Evolutionary conservation across 1,284 basidiomycete genomes (phyloP), one percentile per base, ranked within the genome.

Genomic region (Amylostereum areolatum): DNA sequence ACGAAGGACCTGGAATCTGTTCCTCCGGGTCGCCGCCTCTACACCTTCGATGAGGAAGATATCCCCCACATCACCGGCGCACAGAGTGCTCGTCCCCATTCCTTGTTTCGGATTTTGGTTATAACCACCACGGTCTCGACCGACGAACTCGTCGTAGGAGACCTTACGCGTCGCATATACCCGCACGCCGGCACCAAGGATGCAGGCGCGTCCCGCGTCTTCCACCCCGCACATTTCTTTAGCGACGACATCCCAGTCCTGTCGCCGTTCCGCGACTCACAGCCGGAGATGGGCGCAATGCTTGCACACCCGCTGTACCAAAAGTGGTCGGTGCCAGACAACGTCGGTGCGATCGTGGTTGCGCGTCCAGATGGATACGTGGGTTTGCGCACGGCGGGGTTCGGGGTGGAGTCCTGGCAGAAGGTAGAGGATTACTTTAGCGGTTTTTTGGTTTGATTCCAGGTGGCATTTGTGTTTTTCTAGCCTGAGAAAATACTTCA

Each of bases 351-450:
- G 39, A 52, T 58, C 25, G 53, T 61, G 31, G 57, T 61, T 3
- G 59, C 57, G 39, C 37, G 59, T 37, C 59, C 59, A 11, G 59
- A 61, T 48, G 53, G 52, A 33, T 58, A 59, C 49, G 58, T 61
- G 33, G 59, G 46, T 33, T 18, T 43, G 18, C 34, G 33, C 33
- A 45, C 39, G n/a, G 44, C 27, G 9, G 51, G 51, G 10, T 42
- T 50, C 28, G 48, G 51, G 27, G 11, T n/a, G 8, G 45, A 46
- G 37, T 31, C 31, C 10, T 52, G 37, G 48, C 30, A 27, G 31
- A 40, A 28, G 49, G 45, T 47, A 18, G 48, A 49, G 48, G 34
- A 47, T 40, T 48, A 48, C 36, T 52, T 52, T 32, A 42, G 39
- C 24, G 46, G 35, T 3, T 52, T 52, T 41, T 39, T 49, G n/a